Evolutionary conservation across 345 rosid genomes (phyloP).

Genomic region (Bruguiera parviflora): DNA sequence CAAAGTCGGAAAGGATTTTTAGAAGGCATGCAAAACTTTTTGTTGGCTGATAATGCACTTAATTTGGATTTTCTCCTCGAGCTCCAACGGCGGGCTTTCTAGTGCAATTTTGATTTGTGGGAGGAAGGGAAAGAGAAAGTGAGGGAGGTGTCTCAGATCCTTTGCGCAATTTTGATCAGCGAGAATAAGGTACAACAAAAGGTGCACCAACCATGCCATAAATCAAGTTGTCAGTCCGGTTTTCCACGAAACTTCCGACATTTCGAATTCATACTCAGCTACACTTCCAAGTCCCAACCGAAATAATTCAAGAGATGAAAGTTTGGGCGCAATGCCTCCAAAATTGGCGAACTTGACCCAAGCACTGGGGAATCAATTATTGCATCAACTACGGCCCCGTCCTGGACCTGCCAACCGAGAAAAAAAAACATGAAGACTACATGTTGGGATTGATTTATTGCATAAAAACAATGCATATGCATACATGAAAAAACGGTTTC

Average conservation of each 20-base stretch:
- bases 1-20: no score
- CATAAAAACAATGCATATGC: background rate
- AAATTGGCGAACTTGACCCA: slow-evolving; percentile 29
- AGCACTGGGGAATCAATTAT: background rate
- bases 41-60: no score
- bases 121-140: no score
- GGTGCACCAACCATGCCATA: background rate
- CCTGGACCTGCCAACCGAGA: slow-evolving; percentile 46
- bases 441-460: background rate
- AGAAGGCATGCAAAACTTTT: no score
- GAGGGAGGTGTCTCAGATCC: no score
- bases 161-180: background rate
- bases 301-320: slow-evolving; percentile 5
- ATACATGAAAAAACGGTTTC: background rate
- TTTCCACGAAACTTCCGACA: slow-evolving; percentile 6
- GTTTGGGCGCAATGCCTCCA: slow-evolving; percentile 35
- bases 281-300: background rate
- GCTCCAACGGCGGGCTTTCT: no score
- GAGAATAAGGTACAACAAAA: background rate
- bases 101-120: no score
- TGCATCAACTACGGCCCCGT: slow-evolving; percentile 51
- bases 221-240: background rate
- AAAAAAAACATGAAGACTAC: slow-evolving; percentile 5
- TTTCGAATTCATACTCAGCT: slow-evolving; percentile 5
- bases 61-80: no score